Evolutionary conservation across 2,329 filamentous ascomycete species (phyloP).

Genomic region (Raffaelea ambrosiae): DNA sequence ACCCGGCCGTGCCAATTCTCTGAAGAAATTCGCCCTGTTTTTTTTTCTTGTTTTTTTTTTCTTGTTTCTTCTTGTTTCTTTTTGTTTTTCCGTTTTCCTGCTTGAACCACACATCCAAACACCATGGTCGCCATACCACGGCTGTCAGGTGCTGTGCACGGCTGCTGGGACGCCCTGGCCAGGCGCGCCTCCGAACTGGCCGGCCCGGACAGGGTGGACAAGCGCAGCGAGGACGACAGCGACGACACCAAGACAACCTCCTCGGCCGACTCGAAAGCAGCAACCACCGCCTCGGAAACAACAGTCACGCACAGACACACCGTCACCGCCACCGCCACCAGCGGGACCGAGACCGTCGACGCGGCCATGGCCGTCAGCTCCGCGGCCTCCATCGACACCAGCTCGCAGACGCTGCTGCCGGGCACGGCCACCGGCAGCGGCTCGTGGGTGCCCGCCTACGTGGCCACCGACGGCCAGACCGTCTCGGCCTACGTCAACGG

Average conservation of each 20-base stretch:
- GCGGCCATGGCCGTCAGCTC: background rate
- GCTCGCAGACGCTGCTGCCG: too few relatives aligned
- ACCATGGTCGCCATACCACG: constrained; percentile 10
- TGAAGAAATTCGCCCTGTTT: too few relatives aligned
- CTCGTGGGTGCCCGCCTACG: constrained; percentile 3
- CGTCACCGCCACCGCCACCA: too few relatives aligned
- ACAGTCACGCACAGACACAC: too few relatives aligned
- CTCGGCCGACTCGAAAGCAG: too few relatives aligned
- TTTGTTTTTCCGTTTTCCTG: background rate
- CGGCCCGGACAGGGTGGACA: background rate
- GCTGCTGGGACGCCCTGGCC: constrained; percentile 9
- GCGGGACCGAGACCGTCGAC: too few relatives aligned
- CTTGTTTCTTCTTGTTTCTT: background rate
- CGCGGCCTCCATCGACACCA: background rate
- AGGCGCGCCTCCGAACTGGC: background rate
- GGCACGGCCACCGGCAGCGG: background rate
- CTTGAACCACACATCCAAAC: background rate
- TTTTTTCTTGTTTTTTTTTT: background rate
- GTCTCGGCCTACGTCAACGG: constrained; percentile 6
- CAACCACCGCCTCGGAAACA: too few relatives aligned
- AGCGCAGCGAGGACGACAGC: background rate
- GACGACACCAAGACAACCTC: too few relatives aligned
- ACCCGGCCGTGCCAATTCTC: too few relatives aligned
- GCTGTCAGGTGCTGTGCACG: constrained; percentile 2
- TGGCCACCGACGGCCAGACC: constrained; percentile 3